Base-by-base conservation (phyloP, 2,329 filamentous ascomycete genomes). In the Microdochium nivale region DNA sequence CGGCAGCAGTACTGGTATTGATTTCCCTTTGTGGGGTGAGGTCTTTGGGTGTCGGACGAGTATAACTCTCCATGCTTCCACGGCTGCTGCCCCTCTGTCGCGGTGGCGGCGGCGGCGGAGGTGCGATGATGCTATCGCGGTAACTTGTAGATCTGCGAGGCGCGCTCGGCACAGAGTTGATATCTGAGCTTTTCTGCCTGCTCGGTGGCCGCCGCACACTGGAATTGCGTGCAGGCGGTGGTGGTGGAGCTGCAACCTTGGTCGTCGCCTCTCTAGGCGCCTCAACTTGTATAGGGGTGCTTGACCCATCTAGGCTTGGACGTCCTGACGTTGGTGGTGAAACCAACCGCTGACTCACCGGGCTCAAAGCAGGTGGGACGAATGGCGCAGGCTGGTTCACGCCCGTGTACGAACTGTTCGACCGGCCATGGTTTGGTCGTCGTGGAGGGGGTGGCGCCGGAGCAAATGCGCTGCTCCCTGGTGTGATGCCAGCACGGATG, bases 391-490 rank as follows among this genome's bases (percentile, higher is more conserved):
- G 40, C 40, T 44, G 40, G 13, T 11, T 44, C 9, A 24, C 21
- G 21, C 3, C 13, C 16, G 40, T 23, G 13, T 44, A 44, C 25
- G 51, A 62, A 51, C 61, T 65, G 2, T 53, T 56, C 35, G 65
- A 60, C 46, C 63, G 58, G 25, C 57, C 61, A 47, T 71, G 69
- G 30, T 67, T 67, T 7, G 72, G 73, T 27, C 80, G 71, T 46
- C 79, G 71, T 9, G 80, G 77, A 1, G 80, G 79, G 19, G 80
- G 79, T 16, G 80, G 79, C 9, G 75, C 72, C 0, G 78, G 79
- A 0, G 70, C 72, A 25, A 43, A 53, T 60, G 44, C 30, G 14
- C 30, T 51, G 43, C 50, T 62, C 27, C 66, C 53, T 55, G 62
- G 13, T 51, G 67, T 65, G 19, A 64, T 60, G 52, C 66, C 68